Conservation (phyloP, 768 basidiomycete species). For the Tulasnella sp. region DNA sequence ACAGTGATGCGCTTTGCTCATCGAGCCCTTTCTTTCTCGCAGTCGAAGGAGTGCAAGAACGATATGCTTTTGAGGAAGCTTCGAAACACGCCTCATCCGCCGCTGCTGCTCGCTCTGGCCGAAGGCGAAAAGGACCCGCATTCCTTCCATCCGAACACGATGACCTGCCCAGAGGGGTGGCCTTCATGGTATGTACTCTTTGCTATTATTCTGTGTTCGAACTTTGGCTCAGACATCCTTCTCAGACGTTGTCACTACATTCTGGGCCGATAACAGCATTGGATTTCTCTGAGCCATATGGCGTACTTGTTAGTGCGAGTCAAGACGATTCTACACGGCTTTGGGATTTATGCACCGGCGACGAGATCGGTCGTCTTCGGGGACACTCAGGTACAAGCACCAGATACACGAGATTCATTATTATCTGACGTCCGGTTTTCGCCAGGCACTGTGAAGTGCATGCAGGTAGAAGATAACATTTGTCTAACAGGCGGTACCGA, state of each 20-base stretch:
- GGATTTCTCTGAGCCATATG: constrained; percentile 96
- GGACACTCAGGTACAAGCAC: constrained; percentile 52
- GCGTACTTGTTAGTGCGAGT: constrained; percentile 68
- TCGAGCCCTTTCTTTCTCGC: background rate
- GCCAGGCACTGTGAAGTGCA: constrained; percentile 52
- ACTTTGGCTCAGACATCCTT: background rate
- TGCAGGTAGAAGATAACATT: constrained; percentile 85
- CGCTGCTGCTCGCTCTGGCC: constrained; percentile 21
- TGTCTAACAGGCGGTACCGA: constrained; percentile 88
- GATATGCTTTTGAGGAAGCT: constrained; percentile 56
- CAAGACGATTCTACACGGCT: constrained; percentile 80
- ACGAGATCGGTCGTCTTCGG: constrained; percentile 69
- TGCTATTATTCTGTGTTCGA: background rate
- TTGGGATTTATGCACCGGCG: constrained; percentile 88
- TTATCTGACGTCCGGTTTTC: background rate
- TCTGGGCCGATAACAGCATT: constrained; percentile 71
- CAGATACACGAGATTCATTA: background rate
- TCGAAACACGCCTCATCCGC: constrained; percentile 23
- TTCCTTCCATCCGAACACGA: constrained; percentile 97
- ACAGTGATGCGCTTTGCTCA: constrained; percentile 1
- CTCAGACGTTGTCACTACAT: constrained; percentile 70
- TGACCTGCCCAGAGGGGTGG: constrained; percentile 83
- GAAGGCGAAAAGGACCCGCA: constrained; percentile 52
- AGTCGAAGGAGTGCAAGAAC: constrained; percentile 87
- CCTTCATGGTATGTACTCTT: constrained; percentile 76